Conservation (phyloP, 768 basidiomycete species). For the Podaxis carcinomalis region DNA sequence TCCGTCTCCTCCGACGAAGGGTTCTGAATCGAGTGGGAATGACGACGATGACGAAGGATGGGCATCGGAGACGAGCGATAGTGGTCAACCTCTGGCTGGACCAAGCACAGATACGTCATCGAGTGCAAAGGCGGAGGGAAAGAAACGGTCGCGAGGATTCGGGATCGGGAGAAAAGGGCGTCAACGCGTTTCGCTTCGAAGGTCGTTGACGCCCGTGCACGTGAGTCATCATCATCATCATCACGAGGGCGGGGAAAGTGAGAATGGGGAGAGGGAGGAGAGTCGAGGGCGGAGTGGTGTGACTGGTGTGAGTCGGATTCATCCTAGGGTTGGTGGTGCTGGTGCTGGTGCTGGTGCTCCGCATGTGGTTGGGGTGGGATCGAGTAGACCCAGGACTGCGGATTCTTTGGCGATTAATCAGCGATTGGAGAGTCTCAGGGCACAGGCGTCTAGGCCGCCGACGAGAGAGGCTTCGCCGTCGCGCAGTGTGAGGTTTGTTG, state of each 20-base stretch:
- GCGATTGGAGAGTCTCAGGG: constrained; percentile 28
- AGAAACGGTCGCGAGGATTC: constrained; percentile 2
- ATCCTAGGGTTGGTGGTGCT: not conserved
- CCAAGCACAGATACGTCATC: not conserved
- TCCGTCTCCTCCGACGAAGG: constrained; percentile 11
- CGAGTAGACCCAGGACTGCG: constrained; percentile 20
- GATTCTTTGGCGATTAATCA: constrained; percentile 24
- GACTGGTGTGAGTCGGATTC: constrained; percentile 11
- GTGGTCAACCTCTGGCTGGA: constrained; percentile 13
- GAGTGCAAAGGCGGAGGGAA: constrained; percentile 11
- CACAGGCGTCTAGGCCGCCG: constrained; percentile 22
- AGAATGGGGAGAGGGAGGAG: constrained; percentile 1
- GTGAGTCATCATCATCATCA: not conserved
- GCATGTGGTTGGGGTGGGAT: not conserved
- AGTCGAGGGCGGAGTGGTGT: not conserved
- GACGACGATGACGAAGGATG: constrained; percentile 60
- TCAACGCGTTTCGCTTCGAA: not conserved
- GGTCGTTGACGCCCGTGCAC: not conserved
- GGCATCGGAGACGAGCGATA: constrained; percentile 52
- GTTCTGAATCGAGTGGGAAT: constrained; percentile 12
- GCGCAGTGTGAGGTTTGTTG: constrained; percentile 36
- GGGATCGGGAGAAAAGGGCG: constrained; percentile 5
- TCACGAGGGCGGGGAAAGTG: not conserved
- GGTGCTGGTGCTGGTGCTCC: no score
- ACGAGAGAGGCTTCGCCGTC: constrained; percentile 42